Evolutionary conservation across 495 filamentous ascomycete species (phyloP), one percentile per base, ranked within the genome.

Genomic region (Friedmanniomyces endolithicus): DNA sequence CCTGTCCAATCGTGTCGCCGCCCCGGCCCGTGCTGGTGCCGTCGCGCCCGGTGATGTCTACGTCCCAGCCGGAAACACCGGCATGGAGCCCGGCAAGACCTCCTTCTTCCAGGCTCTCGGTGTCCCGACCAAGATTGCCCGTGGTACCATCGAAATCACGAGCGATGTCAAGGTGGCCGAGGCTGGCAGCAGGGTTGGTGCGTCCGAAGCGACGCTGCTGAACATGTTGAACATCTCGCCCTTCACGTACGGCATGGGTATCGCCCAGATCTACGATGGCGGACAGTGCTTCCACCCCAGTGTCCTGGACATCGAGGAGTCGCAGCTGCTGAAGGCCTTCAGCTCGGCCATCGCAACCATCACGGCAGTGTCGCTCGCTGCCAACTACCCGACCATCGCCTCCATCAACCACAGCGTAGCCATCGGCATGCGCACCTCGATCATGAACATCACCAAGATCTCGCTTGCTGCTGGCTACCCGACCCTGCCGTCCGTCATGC

Each of bases 31-130:
- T 84, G 90, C 92, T 64, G 92, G 92, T 82, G 92, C 94, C 60
- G 67, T 97, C 61, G 94, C 92, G 61, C 92, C 92, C 61, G 74
- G 63, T 67, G 92, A 99, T 69, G 90, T 83, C 62, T 97, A 76
- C 76, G 74, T 98, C 57, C 92, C 92, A 49, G 92, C 88, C 59
- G 90, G 92, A 74, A 98, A 95, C 81, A 99, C 94, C 61, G 92
- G 92, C 78, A 99, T 99, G 92, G 92, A 99, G 74, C 92, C 92
- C 70, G 92, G 92, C 75, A 99, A 99, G 85, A 99, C 92, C 65
- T 95, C 92, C 65, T 99, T 99, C 89, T 99, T 99, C 88, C 92
- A 99, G 81, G 92, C 92, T 69, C 94, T 99, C 72, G 92, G 92
- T 86, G 88, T 99, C 73, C 92, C 92, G 70, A 99, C 92, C 78